Evolutionary conservation across 208 protist species (phyloP).

Genomic region (Trypanosoma congolense): DNA sequence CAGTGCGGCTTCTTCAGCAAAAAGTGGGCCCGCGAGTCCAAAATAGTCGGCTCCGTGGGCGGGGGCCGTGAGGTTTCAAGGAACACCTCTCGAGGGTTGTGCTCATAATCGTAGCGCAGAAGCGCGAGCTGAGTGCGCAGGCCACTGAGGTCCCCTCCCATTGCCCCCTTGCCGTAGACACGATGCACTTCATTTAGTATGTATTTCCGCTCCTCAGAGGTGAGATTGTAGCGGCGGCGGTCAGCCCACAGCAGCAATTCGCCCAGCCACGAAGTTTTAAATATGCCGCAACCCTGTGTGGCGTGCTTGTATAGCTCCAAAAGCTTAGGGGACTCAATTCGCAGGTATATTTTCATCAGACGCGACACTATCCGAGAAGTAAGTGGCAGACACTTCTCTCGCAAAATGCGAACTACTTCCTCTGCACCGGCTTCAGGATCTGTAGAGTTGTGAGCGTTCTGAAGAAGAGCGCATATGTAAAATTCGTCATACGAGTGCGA

Average conservation of each 20-base stretch:
- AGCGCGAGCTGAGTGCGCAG: constrained; percentile 68
- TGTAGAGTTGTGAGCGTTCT: constrained; percentile 71
- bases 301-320: constrained; percentile 51
- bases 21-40: constrained; percentile 67
- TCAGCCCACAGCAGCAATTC: constrained; percentile 75
- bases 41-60: constrained; percentile 32
- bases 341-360: constrained; percentile 70
- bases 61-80: constrained; percentile 25
- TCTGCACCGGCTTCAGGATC: constrained; percentile 42
- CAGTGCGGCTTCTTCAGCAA: constrained; percentile 36
- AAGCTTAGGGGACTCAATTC: constrained; percentile 46
- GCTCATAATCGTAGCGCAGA: constrained; percentile 52
- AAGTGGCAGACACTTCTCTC: constrained; percentile 27
- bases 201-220: constrained; percentile 42
- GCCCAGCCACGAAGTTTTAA: constrained; percentile 52
- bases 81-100: constrained; percentile 44
- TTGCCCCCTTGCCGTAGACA: constrained; percentile 13
- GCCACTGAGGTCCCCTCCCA: constrained; percentile 31
- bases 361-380: constrained; percentile 42
- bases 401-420: constrained; percentile 40
- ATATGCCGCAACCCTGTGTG: constrained; percentile 30
- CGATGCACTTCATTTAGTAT: constrained; percentile 51
- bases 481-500: constrained; percentile 65
- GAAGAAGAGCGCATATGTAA: constrained; percentile 57
- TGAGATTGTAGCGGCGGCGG: constrained; percentile 74